Conservation (phyloP, 2,329 filamentous ascomycete genomes). For the Penicillium nordicum region DNA sequence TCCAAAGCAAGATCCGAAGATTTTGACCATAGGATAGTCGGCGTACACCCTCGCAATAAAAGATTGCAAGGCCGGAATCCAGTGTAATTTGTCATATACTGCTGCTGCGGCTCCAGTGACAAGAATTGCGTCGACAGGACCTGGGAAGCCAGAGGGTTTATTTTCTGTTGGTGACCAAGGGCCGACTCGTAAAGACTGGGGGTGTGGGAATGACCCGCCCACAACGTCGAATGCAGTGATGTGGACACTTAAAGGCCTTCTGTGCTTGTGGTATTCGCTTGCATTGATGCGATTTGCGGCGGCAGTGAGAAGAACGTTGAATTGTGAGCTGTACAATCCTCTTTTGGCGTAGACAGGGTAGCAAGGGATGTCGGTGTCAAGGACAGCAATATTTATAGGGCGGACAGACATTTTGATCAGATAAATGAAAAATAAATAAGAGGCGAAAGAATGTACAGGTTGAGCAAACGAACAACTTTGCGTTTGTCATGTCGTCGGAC, state of each 20-base stretch:
- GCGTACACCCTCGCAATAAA: conserved; percentile 21
- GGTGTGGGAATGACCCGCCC: conserved; percentile 23
- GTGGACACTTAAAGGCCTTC: conserved; percentile 13
- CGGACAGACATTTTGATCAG: not conserved
- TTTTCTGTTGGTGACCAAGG: not conserved
- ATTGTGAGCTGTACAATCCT: conserved; percentile 33
- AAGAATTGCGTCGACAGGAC: conserved; percentile 23
- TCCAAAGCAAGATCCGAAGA: conserved; percentile 29
- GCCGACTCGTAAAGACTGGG: conserved; percentile 16
- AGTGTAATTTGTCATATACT: conserved; percentile 17
- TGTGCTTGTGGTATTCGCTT: not conserved
- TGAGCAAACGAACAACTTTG: not conserved
- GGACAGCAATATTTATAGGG: conserved; percentile 30
- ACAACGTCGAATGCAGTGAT: conserved; percentile 31
- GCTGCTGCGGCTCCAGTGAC: conserved; percentile 25
- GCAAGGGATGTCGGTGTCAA: conserved; percentile 34
- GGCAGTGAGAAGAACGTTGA: conserved; percentile 27
- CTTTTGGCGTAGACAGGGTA: conserved; percentile 26
- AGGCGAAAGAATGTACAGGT: not conserved
- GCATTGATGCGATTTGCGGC: conserved; percentile 26
- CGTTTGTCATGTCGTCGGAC: not conserved
- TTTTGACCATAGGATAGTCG: conserved; percentile 21
- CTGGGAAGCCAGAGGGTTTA: not conserved
- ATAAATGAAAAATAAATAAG: not conserved
- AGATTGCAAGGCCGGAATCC: conserved; percentile 16